phyloP scores from a whole-genome alignment of 2,329 filamentous ascomycete species.

The Xylaria sp. region DNA sequence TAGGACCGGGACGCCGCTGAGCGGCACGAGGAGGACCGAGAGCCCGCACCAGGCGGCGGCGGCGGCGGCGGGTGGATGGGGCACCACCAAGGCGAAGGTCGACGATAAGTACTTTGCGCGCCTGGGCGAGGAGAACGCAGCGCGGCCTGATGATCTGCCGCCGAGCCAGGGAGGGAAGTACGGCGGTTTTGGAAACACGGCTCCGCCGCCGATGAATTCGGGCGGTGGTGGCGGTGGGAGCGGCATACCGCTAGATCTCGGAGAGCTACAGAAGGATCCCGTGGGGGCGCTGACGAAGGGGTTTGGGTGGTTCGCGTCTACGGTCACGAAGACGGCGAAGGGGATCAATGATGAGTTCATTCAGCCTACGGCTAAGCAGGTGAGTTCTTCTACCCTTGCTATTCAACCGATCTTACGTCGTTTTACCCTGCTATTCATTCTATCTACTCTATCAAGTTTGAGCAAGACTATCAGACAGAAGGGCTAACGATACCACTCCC shows the following conservation, averaged over 20 bases:
- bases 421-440: not conserved
- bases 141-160: conserved; percentile 76
- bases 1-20: conserved; percentile 54
- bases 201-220: conserved; percentile 63
- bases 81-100: conserved; percentile 68
- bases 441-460: not conserved
- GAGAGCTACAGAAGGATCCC: conserved; percentile 92
- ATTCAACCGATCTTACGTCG: not conserved
- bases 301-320: conserved; percentile 92
- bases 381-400: conserved; percentile 54
- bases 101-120: conserved; percentile 92
- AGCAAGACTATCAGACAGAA: not conserved
- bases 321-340: conserved; percentile 90
- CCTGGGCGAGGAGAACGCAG: conserved; percentile 85
- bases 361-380: conserved; percentile 90
- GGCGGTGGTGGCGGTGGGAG: conserved; percentile 55
- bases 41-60: conserved; percentile 49
- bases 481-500: conserved; percentile 16
- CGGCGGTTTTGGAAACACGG: conserved; percentile 85
- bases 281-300: conserved; percentile 89
- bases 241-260: conserved; percentile 70
- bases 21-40: conserved; percentile 54
- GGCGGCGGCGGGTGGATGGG: conserved; percentile 40
- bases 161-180: conserved; percentile 95
- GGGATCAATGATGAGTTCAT: conserved; percentile 91